These are phyloP conservation scores for Papiliotrema nemorosa DNA, from an alignment of 1,284 basidiomycete species.

Conservation along the genomic window DNA sequence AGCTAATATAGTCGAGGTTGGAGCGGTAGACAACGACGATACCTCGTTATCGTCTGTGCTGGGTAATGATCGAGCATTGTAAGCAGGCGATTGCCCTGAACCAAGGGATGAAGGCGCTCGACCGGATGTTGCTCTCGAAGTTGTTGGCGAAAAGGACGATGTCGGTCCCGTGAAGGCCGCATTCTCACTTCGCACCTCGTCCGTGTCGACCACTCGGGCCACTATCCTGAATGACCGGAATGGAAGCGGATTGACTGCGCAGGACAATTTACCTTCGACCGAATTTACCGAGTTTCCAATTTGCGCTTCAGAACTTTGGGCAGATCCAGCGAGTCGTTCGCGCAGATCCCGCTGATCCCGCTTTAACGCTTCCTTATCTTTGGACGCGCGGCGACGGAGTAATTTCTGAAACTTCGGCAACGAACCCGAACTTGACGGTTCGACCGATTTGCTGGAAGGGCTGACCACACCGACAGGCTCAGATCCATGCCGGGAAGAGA, in stretches of 20 bases:
- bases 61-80: background rate
- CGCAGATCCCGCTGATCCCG: constrained; percentile 7
- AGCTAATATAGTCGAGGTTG: constrained; percentile 14
- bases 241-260: constrained; percentile 31
- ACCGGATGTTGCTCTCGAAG: background rate
- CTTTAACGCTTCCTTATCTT: constrained; percentile 23
- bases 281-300: background rate
- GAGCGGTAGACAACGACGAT: constrained; percentile 3
- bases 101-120: background rate
- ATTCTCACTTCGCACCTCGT: constrained; percentile 36
- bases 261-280: background rate
- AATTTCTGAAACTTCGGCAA: constrained; percentile 42
- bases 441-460: background rate
- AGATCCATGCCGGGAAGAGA: background rate
- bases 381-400: constrained; percentile 32
- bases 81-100: background rate
- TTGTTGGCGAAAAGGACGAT: background rate
- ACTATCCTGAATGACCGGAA: constrained; percentile 47
- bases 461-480: background rate
- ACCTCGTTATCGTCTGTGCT: background rate
- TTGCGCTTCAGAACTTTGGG: background rate
- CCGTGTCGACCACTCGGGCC: constrained; percentile 40
- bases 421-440: constrained; percentile 14
- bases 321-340: background rate
- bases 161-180: constrained; percentile 5